Percentiles rank a stretch among this genome's conserved stretches.
phyloP scores from a whole-genome alignment of 2,329 filamentous ascomycete genomes.

The Aspergillus glaucus region DNA sequence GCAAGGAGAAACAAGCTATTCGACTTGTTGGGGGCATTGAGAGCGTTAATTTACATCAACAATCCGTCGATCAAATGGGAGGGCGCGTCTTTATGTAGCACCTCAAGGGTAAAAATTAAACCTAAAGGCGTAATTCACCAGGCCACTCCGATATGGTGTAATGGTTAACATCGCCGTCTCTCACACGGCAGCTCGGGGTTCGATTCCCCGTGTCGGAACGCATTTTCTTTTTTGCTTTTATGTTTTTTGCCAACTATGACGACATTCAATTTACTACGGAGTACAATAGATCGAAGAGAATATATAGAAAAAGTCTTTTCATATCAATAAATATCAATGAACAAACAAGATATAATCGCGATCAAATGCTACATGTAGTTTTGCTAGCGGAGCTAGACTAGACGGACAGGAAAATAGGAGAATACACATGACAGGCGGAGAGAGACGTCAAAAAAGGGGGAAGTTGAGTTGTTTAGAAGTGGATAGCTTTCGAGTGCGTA shows the following conservation, averaged over 20 bases:
- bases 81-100: too few relatives aligned
- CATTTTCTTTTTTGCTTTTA: not conserved
- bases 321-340: conserved; percentile 15
- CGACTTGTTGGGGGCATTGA: too few relatives aligned
- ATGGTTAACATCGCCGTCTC: conserved; percentile 6
- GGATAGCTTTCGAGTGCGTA: conserved; percentile 90
- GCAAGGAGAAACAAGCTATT: too few relatives aligned
- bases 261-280: not conserved
- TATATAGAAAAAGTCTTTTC: conserved; percentile 6
- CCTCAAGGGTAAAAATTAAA: too few relatives aligned
- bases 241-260: not conserved
- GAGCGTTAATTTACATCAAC: too few relatives aligned
- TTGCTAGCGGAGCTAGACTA: conserved; percentile 33
- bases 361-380: conserved; percentile 33
- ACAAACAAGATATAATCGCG: conserved; percentile 25
- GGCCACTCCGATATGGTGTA: conserved; percentile 4
- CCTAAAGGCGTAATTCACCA: too few relatives aligned
- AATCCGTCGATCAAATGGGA: too few relatives aligned
- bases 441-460: conserved; percentile 7
- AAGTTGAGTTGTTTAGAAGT: conserved; percentile 59
- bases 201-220: conserved; percentile 5
- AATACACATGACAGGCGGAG: conserved; percentile 3
- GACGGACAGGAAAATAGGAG: conserved; percentile 14
- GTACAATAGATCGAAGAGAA: not conserved
- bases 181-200: conserved; percentile 5